phyloP scores from a whole-genome alignment of 2,329 filamentous ascomycete genomes.

The Fusarium sp. region DNA sequence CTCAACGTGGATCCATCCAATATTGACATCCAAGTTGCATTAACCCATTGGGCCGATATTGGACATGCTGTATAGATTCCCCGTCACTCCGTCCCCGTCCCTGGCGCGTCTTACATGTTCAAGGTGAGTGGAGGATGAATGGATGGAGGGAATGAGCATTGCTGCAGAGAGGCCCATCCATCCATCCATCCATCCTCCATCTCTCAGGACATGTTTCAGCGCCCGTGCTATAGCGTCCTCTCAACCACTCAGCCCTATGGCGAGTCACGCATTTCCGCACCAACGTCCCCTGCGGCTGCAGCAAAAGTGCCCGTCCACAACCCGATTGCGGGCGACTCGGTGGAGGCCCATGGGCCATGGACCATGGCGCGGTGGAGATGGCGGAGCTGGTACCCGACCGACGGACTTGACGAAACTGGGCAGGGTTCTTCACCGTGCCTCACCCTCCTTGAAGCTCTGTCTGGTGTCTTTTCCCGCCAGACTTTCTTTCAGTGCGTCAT shows the following conservation, averaged over 20 bases:
- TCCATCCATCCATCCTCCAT: neutral
- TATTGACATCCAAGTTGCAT: neutral
- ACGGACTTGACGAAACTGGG: neutral
- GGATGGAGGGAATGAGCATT: neutral
- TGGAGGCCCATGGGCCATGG: neutral
- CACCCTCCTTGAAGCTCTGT: neutral
- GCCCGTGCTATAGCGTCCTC: neutral
- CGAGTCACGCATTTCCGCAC: constrained; percentile 1
- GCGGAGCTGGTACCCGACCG: neutral
- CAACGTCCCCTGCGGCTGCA: neutral
- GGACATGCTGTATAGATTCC: neutral
- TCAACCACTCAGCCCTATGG: constrained; percentile 14
- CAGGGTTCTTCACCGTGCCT: neutral
- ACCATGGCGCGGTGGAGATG: neutral
- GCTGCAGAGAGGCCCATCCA: neutral
- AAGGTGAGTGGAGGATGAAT: neutral
- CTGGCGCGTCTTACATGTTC: neutral
- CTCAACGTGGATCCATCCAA: neutral
- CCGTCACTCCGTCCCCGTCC: neutral
- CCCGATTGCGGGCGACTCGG: neutral
- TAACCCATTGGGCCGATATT: neutral
- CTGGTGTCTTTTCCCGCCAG: neutral
- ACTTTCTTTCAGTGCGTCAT: neutral
- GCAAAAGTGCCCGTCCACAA: constrained; percentile 1
- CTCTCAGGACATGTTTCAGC: neutral